A percentile compares a stretch with the other conserved stretches of the same genome.
Evolutionary conservation across 352 stramenopile species (phyloP).

Genomic region (Albugo laibachii): DNA sequence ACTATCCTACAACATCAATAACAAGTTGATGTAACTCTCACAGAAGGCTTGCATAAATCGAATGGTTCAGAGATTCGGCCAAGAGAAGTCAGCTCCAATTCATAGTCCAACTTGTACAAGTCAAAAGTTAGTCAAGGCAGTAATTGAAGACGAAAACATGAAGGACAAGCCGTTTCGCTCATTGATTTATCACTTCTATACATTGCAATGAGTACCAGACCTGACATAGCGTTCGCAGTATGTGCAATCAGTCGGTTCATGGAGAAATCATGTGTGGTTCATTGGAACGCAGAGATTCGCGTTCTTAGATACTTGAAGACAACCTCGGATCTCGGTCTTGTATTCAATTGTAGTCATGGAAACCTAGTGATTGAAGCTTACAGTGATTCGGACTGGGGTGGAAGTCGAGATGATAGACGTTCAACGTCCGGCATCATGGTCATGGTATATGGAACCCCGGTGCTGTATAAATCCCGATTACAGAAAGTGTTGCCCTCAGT

Average conservation of each 20-base stretch:
- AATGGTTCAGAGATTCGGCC: not conserved
- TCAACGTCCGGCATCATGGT: not conserved
- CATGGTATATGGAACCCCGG: not conserved
- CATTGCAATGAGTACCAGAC: not conserved
- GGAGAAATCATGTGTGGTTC: not conserved
- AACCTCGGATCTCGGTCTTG: constrained; percentile 1
- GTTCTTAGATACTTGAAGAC: not conserved
- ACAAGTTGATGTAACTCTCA: constrained; percentile 7
- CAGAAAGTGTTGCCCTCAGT: not conserved
- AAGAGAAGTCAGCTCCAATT: not conserved
- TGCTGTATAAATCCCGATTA: not conserved
- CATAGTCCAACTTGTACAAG: not conserved
- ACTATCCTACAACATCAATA: constrained; percentile 4
- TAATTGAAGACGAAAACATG: not conserved
- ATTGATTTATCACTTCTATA: not conserved
- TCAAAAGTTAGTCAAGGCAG: not conserved
- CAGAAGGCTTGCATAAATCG: constrained; percentile 10
- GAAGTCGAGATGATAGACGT: not conserved
- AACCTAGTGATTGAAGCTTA: not conserved
- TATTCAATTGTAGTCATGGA: not conserved
- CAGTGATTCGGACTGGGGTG: not conserved
- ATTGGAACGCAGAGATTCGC: not conserved
- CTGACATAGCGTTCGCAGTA: not conserved
- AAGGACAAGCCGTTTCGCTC: not conserved
- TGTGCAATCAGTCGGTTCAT: not conserved